These are phyloP conservation scores for Aspergillus glaucus DNA, from an alignment of 2,329 filamentous ascomycete genomes.

Conservation along the genomic window DNA sequence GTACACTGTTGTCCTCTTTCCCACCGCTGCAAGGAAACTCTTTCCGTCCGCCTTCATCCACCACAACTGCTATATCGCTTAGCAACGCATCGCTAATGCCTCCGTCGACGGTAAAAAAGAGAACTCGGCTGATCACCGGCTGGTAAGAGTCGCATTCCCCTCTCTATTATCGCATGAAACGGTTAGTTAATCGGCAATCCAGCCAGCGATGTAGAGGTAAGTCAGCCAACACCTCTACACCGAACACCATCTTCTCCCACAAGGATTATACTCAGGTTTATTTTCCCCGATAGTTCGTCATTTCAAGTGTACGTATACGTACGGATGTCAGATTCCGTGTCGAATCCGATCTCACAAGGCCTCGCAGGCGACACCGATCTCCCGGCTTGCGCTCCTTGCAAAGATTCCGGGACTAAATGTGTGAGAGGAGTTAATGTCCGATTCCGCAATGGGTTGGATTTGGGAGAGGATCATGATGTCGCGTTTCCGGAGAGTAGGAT, in stretches of 20 bases:
- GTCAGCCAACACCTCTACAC: not conserved
- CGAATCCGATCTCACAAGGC: not conserved
- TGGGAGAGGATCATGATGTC: conserved; percentile 6
- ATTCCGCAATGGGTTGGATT: conserved; percentile 14
- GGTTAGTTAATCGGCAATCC: conserved; percentile 1
- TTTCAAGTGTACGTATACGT: conserved; percentile 16
- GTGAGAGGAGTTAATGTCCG: conserved; percentile 14
- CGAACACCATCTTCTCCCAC: no score
- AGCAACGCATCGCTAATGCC: conserved; percentile 7
- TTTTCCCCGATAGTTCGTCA: conserved; percentile 12
- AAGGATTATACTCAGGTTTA: not conserved
- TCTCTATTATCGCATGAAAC: no score
- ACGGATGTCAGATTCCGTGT: not conserved
- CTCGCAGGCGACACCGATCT: conserved; percentile 13
- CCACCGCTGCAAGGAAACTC: conserved; percentile 10
- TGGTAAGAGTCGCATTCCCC: conserved; percentile 11
- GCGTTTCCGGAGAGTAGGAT: conserved; percentile 10
- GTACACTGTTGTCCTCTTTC: no score
- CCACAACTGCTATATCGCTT: not conserved
- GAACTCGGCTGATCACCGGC: conserved; percentile 14
- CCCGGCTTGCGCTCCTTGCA: conserved; percentile 12
- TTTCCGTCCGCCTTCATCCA: conserved; percentile 8
- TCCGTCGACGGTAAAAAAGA: conserved; percentile 4
- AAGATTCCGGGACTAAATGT: conserved; percentile 10
- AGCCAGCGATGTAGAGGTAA: conserved; percentile 21